Base-by-base conservation (phyloP, 2,329 filamentous ascomycete genomes). In the Xylaria sp. region DNA sequence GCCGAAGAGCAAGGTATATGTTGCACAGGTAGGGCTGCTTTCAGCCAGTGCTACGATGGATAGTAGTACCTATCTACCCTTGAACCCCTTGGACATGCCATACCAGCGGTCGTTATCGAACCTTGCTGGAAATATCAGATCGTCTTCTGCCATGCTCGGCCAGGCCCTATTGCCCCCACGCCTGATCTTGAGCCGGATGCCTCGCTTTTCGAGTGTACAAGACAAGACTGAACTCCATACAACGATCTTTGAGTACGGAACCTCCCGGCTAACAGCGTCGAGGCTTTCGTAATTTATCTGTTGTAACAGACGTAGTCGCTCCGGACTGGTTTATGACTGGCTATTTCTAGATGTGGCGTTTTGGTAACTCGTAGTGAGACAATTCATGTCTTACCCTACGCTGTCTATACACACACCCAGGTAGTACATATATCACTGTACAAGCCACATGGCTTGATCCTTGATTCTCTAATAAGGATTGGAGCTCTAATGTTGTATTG, bases 181-280 rank as follows among this genome's bases (percentile, higher is more conserved):
- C 61, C 66, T 71, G 69, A 70, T 72, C 72, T 74, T 70, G 72
- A 74, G 72, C 67, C 62, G 65, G 68, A 65, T 66, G 56, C 60
- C 60, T 66, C 57, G 34, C 9, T 24, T 37, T 46, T 52, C 50
- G 64, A 54, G 65, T 48, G 68, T 69, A 71, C 50, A 53, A 72
- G 71, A 74, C 71, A 64, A 74, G 71, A 74, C 41, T 43, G 61
- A 72, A 60, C 29, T 46, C 39, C 17, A 40, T 47, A 52, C 71
- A 74, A 67, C 67, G 65, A 68, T 74, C 63, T 72, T 74, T 74
- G 72, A 74, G 72, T 74, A 71, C 71, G 71, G 63, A 60, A 63
- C 70, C 69, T 70, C 67, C 60, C 63, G 63, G 62, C 60, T 54
- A 59, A 43, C 20, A 57, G 65, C 63, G 52, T 73, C 67, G 69